phyloP scores from a whole-genome alignment of 306 rosid genomes.

The Prunus mume region DNA sequence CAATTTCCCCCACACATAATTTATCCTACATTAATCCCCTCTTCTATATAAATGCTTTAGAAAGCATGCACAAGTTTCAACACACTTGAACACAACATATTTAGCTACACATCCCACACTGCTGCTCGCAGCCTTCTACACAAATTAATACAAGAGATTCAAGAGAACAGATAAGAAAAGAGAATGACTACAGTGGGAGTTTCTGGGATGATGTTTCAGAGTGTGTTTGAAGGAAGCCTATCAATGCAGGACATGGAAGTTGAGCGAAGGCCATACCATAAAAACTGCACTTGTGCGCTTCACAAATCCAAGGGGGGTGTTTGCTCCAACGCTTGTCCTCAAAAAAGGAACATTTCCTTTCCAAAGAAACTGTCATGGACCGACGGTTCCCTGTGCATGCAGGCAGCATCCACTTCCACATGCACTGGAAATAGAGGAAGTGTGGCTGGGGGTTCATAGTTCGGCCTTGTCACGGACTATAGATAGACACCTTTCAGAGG shows the following conservation, averaged over 20 bases:
- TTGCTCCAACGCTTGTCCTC: neutral
- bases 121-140: neutral
- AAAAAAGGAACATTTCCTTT: constrained; percentile 24
- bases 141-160: neutral
- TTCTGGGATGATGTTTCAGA: constrained; percentile 35
- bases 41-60: constrained; percentile 10
- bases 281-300: constrained; percentile 29
- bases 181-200: constrained; percentile 39
- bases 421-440: neutral
- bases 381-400: neutral
- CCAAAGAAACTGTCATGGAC: constrained; percentile 20
- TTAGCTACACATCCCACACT: neutral
- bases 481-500: neutral
- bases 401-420: neutral
- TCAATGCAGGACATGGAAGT: constrained; percentile 42
- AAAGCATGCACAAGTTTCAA: constrained; percentile 13
- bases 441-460: neutral
- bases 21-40: neutral
- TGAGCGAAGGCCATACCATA: constrained; percentile 64
- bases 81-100: neutral
- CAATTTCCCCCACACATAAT: neutral
- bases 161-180: neutral
- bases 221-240: constrained; percentile 59
- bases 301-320: constrained; percentile 15
- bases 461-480: neutral